A percentile compares a stretch with the other conserved stretches of the same genome.
Conservation (phyloP, 768 basidiomycete species). For the Pulveroboletus ravenelii region DNA sequence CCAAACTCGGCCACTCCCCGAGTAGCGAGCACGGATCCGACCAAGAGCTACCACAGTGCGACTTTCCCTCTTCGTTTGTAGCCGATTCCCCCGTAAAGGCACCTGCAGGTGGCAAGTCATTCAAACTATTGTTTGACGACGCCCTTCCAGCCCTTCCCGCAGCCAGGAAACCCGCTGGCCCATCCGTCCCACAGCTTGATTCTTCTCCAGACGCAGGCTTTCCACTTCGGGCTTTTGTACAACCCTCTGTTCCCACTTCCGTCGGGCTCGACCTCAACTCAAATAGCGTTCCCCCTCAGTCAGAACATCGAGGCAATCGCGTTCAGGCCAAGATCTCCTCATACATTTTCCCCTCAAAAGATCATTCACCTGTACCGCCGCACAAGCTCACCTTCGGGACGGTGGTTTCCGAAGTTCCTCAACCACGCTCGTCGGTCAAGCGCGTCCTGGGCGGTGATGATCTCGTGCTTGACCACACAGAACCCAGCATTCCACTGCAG, state of each 20-base stretch:
- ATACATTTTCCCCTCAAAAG: constrained; percentile 14
- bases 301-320: not conserved
- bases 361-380: not conserved
- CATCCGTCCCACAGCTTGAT: not conserved
- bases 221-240: not conserved
- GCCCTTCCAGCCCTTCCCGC: constrained; percentile 28
- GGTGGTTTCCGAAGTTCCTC: not conserved
- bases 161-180: constrained; percentile 12
- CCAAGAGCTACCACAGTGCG: constrained; percentile 25
- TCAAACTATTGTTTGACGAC: constrained; percentile 65
- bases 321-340: constrained; percentile 2
- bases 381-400: constrained; percentile 3
- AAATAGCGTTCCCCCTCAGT: not conserved
- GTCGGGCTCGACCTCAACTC: constrained; percentile 3
- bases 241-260: constrained; percentile 1
- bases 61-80: constrained; percentile 47
- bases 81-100: constrained; percentile 70
- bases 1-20: constrained; percentile 26
- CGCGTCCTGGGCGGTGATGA: constrained; percentile 38
- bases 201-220: not conserved
- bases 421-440: constrained; percentile 37
- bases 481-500: not conserved
- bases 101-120: constrained; percentile 51
- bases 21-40: constrained; percentile 36
- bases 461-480: constrained; percentile 6